Conservation (phyloP, 352 stramenopile genomes). For the Phytopythium boreale region DNA sequence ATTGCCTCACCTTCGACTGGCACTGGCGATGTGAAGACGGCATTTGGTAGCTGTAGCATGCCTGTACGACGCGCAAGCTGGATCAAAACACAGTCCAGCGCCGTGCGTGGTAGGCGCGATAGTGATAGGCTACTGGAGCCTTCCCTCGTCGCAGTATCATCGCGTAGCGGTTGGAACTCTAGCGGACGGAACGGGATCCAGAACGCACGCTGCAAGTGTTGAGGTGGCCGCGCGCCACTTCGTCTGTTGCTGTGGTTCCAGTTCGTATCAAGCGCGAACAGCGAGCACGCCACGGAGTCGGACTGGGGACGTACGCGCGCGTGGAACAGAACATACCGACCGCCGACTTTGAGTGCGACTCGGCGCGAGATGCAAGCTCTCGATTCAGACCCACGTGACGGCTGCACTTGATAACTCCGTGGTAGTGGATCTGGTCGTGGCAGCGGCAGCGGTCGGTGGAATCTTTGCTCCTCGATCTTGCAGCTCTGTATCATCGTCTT, state of each 20-base stretch:
- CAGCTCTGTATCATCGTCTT: background rate
- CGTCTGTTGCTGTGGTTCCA: background rate
- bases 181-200: slow-evolving; percentile 21
- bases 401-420: background rate
- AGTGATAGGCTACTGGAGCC: background rate
- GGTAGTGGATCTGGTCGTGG: background rate
- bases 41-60: background rate
- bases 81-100: slow-evolving; percentile 20
- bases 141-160: background rate
- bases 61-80: slow-evolving; percentile 23
- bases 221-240: background rate
- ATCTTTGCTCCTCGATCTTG: background rate
- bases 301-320: background rate
- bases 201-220: slow-evolving; percentile 1
- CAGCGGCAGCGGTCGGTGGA: background rate
- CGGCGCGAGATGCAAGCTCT: background rate
- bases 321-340: slow-evolving; percentile 33
- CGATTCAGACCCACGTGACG: background rate
- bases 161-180: background rate
- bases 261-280: slow-evolving; percentile 17
- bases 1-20: background rate
- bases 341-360: slow-evolving; percentile 24
- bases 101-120: slow-evolving; percentile 7
- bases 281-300: slow-evolving; percentile 14
- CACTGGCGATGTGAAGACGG: background rate